These are phyloP conservation scores for Diutina siamensis DNA, from an alignment of 1,139 yeast genomes.

Conservation along the genomic window DNA sequence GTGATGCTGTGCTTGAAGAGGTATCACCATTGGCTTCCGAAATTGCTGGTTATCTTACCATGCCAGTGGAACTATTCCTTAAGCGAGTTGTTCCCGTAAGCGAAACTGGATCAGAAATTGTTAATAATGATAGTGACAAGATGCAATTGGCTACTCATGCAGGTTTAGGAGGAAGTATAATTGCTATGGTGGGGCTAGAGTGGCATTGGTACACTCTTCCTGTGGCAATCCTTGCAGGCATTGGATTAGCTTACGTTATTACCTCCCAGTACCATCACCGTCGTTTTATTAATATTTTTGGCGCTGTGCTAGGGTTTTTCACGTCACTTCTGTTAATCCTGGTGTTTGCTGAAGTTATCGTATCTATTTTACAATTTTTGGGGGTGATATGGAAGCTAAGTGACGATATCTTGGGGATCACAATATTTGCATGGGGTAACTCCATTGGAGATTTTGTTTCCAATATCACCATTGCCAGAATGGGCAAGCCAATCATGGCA, in stretches of 20 bases:
- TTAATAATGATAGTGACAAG: background rate
- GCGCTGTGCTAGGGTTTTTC: conserved; percentile 50
- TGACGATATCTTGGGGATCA: conserved; percentile 55
- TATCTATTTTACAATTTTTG: conserved; percentile 52
- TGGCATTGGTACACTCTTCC: background rate
- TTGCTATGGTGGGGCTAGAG: background rate
- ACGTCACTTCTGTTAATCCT: conserved; percentile 67
- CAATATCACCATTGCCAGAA: conserved; percentile 67
- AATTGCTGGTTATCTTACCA: too few relatives aligned
- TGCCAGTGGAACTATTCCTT: background rate
- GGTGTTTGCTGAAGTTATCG: conserved; percentile 64
- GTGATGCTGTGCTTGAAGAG: background rate
- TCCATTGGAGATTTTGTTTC: conserved; percentile 85
- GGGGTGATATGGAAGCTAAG: conserved; percentile 53
- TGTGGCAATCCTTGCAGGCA: background rate
- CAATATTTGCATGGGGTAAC: conserved; percentile 87
- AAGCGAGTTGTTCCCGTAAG: background rate
- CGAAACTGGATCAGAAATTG: background rate
- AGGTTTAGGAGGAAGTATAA: background rate
- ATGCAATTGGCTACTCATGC: background rate
- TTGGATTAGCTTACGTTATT: background rate
- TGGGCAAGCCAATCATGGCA: conserved; percentile 91
- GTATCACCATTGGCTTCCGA: background rate
- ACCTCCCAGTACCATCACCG: background rate
- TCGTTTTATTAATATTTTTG: conserved; percentile 7